Evolutionary conservation across 345 rosid genomes (phyloP), one percentile per base, ranked within the genome.

Genomic region (Pelargonium nanum): DNA sequence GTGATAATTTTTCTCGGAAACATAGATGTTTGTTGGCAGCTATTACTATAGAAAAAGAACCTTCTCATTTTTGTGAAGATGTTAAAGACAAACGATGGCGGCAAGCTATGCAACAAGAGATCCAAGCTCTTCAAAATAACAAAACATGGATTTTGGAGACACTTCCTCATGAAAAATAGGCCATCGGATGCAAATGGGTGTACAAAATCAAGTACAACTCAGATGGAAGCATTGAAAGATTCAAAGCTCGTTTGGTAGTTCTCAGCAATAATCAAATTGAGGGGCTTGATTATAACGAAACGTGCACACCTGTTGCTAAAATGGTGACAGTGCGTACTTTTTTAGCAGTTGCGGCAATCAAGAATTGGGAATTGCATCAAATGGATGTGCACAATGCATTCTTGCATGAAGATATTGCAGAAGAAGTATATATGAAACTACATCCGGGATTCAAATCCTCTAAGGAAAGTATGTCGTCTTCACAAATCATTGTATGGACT

Each of bases 301-400:
- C 21, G 1, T 58, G 26, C 28, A 24, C 61, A 4, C 20, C 23
- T 17, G 12, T 40, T 3, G n/a, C 19, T 0, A 61, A 61, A 22
- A 22, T 63, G 21, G 20, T 19, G 23, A 53, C 22, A n/a, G 52
- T 63, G 0, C 21, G 32, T 2, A 7, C 26, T 26, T 53, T 63
- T 0, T 21, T 63, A 2, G 48, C 66, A 1, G 5, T 55, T 13
- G 56, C 10, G 4, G 12, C 24, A 8, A 4, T 34, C 1, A 51
- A 26, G 6, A 51, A 51, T 51, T 26, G 25, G 57, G n/a, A 53
- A 26, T 50, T 52, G 10, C 58, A 62, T 53, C 30, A 62, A 17
- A 53, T 62, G 21, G 57, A 53, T 12, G 52, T 53, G 0, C 58
- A 53, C 13, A 62, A 53, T 17, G 26, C 51, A 0, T 62, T 53